Conservation (phyloP, 1,139 yeast genomes). For the Eremothecium cymbalariae region DNA sequence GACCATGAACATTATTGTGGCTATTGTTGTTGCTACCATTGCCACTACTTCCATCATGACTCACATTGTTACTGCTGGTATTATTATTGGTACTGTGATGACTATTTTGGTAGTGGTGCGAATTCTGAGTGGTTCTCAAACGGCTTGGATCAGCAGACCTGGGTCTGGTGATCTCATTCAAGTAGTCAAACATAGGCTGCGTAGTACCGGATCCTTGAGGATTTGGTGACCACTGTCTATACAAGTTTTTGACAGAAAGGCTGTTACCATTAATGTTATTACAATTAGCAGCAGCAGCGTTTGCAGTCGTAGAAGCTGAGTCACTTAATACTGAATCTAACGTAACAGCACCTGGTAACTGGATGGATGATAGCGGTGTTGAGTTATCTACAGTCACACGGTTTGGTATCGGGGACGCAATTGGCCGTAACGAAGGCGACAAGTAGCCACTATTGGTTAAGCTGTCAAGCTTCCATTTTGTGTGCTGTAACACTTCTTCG, state of each 20-base stretch:
- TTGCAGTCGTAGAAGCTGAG: background rate
- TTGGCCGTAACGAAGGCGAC: slow-evolving; percentile 26
- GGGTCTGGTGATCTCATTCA: slow-evolving; percentile 32
- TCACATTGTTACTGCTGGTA: slow-evolving; percentile 4
- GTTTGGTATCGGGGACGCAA: slow-evolving; percentile 23
- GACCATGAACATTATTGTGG: slow-evolving; percentile 3
- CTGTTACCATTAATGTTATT: slow-evolving; percentile 2
- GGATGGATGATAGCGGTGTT: slow-evolving; percentile 13
- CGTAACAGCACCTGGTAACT: slow-evolving; percentile 20
- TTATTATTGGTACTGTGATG: slow-evolving; percentile 7
- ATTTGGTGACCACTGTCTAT: slow-evolving; percentile 29
- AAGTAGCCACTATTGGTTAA: slow-evolving; percentile 21
- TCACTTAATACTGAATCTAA: slow-evolving; percentile 33
- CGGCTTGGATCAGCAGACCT: slow-evolving; percentile 37
- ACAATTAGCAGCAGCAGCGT: slow-evolving; percentile 15
- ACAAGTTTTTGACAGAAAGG: slow-evolving; percentile 14
- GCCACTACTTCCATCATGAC: slow-evolving; percentile 6
- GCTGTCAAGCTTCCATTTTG: slow-evolving; percentile 35
- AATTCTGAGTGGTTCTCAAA: slow-evolving; percentile 12
- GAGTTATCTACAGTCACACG: slow-evolving; percentile 5
- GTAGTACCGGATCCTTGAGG: slow-evolving; percentile 15
- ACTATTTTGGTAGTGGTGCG: slow-evolving; percentile 8
- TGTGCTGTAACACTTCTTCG: slow-evolving; percentile 41
- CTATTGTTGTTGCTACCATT: slow-evolving; percentile 7
- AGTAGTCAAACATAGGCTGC: slow-evolving; percentile 23